Base-by-base conservation (phyloP, 192 early-diverging fungal genomes). In the Dissophora ornata region DNA sequence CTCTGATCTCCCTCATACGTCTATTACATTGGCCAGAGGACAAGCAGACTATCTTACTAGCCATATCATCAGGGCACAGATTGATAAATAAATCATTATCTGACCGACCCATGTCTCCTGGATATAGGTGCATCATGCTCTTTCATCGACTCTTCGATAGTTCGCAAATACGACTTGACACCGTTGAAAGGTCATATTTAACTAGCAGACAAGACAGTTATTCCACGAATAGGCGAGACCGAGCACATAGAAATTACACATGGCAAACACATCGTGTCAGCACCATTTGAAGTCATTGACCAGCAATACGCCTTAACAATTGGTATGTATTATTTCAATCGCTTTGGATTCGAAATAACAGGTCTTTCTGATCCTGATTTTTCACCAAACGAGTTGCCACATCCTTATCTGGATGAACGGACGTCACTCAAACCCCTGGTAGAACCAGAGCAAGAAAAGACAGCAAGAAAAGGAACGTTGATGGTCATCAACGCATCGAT, bases 291-390 rank as follows among this genome's bases (percentile, higher is more conserved):
- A 16, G 55, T 57, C 24, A 57, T 57, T 16, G 40, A 57, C 9
- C 55, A 57, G 26, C 9, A 57, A 42, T 25, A 57, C 41, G 55
- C 55, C 38, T 4, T 57, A 2, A 42, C 55, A 18, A 57, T 57
- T 26, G 55, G 40, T 26, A 57, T 57, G 55, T 34, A 57, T 42
- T 24, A 25, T 10, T 57, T 57, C 36, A n/a, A 57, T 57, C 55
- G 55, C 16, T 57, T 40, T 57, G 55, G 55, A 24, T 57, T 57
- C 40, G 22, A 42, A 11, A 57, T 57, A 2, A 26, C 21, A 42
- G 55, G 55, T 22, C 13, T 57, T 25, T 38, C 55, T 42, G 55
- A 57, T 28, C 38, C 25, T n/a, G 55, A 40, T 8, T n/a, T 22
- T 21, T 57, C 55, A 10, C 18, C 55, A 22, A n/a, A 13, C 22